These are phyloP conservation scores for Camellia lanceoleosa DNA, from an alignment of 148 eudicot species.

Conservation along the genomic window DNA sequence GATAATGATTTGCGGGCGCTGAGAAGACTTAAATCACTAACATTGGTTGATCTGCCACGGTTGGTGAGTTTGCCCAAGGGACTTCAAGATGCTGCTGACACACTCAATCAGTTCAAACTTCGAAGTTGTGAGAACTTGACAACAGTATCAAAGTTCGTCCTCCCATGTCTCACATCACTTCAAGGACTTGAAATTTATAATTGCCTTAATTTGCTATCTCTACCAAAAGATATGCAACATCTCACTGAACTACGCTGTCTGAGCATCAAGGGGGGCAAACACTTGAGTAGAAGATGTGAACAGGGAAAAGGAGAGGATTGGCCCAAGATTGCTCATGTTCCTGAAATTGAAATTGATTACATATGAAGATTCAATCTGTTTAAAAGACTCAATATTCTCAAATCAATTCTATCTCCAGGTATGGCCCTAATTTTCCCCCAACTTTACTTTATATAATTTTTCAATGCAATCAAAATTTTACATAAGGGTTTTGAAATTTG, in stretches of 20 bases:
- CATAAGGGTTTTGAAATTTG: no score
- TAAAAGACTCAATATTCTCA: no score
- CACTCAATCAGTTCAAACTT: not conserved
- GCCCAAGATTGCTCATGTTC: no score
- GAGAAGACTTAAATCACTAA: not conserved
- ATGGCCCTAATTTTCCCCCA: no score
- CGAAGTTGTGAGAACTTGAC: not conserved
- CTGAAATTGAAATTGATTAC: no score
- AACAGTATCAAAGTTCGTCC: not conserved
- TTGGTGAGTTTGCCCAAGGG: conserved; percentile 4
- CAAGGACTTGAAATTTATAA: not conserved
- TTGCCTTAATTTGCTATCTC: not conserved
- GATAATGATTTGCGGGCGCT: not conserved
- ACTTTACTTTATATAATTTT: no score
- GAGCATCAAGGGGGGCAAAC: not conserved
- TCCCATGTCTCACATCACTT: not conserved
- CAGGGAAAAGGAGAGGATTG: no score
- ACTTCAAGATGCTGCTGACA: not conserved
- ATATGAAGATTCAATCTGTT: no score
- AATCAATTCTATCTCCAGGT: no score
- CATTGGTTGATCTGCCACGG: not conserved
- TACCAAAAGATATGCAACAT: not conserved
- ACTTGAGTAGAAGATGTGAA: no score
- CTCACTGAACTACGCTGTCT: not conserved
- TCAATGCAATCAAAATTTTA: no score